Conservation (phyloP, 2,329 filamentous ascomycete species). For the Leptographium wingfieldii region DNA sequence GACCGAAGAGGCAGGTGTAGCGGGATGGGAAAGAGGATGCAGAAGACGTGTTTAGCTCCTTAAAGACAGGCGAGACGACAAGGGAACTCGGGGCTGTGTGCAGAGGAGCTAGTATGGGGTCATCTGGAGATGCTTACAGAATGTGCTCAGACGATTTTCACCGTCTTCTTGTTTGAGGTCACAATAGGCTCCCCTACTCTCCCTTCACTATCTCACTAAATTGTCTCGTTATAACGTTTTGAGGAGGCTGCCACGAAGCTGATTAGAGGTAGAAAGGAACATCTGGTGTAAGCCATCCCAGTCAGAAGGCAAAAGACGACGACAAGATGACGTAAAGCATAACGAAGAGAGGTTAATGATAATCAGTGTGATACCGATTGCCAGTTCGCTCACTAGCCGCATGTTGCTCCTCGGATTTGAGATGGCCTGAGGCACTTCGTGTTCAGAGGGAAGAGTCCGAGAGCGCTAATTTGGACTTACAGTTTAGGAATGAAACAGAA, state of each 20-base stretch:
- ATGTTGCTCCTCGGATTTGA: background rate
- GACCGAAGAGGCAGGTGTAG: background rate
- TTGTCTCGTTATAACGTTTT: background rate
- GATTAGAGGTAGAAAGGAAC: background rate
- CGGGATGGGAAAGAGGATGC: background rate
- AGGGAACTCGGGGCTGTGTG: background rate
- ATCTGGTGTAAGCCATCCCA: background rate
- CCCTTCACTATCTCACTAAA: background rate
- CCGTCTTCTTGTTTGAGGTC: background rate
- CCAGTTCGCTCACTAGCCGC: background rate
- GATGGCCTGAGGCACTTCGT: background rate
- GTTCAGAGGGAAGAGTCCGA: background rate
- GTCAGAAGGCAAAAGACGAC: background rate
- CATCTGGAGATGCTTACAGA: background rate
- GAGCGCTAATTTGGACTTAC: background rate
- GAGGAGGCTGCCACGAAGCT: background rate
- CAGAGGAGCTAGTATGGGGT: background rate
- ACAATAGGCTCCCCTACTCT: background rate
- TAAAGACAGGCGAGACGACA: background rate
- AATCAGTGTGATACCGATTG: background rate
- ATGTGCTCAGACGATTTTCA: background rate
- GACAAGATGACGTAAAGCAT: background rate
- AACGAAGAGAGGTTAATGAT: background rate
- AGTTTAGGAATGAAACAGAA: background rate
- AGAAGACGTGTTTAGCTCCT: background rate